Base-by-base conservation (phyloP, 768 basidiomycete species). In the Pleurotus platypus region DNA sequence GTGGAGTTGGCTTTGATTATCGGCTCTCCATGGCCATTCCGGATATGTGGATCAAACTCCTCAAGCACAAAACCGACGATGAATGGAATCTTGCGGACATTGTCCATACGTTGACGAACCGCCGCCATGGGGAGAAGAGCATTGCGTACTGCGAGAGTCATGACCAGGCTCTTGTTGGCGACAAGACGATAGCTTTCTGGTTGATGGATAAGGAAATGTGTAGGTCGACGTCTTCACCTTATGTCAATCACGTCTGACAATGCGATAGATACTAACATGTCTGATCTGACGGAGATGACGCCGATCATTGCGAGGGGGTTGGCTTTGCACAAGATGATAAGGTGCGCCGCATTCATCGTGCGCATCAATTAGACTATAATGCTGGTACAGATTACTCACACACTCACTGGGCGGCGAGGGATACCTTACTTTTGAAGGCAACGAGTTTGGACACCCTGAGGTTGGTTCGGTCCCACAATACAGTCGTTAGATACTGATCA, bases 141-240 rank as follows among this genome's bases (percentile, higher is more conserved):
- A 84, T 99, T 50, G 92, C 94, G 0, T 94, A 93, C 56, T 90
- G 89, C 51, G 97, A 99, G 74, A 94, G 91, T 63, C 97, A 98
- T 62, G 96, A 98, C 71, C 97, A 99, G 69, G 96, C 97, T 12
- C 81, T 99, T 26, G 97, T 99, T 0, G 97, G 97, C 11, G 97
- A 99, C 76, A 99, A 99, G 78, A 98, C 96, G 2, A 66, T 99
- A 46, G 97, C 97, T 3, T 99, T 99, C 73, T 99, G 97, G 97
- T 73, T 98, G 57, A 99, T 99, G 97, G 97, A 99, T 72, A 96
- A 96, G 73, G 97, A 98, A 72, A 99, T 99, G 97, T 98, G 95
- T 94, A 78, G 64, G 85, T 77, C 35, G 16, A 48, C 47, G 53
- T 47, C 59, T 56, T 2, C 46, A n/a, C 42, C n/a, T 20, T 12